Evolutionary conservation across 2,329 filamentous ascomycete genomes (phyloP).

Genomic region (Claviceps spartinae): DNA sequence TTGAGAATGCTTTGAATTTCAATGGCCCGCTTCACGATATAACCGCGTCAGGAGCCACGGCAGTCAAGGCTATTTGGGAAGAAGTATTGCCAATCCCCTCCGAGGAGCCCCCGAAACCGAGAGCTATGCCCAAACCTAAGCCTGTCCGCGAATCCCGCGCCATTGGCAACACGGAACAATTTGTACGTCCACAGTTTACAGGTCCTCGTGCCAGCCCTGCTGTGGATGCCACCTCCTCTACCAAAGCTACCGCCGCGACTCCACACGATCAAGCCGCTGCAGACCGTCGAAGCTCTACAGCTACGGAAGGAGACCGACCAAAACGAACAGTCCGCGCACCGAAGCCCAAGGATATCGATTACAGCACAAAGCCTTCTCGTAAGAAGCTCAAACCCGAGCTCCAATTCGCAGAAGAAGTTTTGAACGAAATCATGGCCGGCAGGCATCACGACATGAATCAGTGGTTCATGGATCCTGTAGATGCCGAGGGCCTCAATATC

Average conservation of each 20-base stretch:
- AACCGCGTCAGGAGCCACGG: conserved; percentile 39
- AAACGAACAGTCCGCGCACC: conserved; percentile 91
- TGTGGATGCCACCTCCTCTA: conserved; percentile 9
- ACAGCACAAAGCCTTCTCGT: conserved; percentile 59
- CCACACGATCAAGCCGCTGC: conserved; percentile 10
- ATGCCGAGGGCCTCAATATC: conserved; percentile 87
- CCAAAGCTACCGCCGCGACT: conserved; percentile 9
- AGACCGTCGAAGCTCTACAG: conserved; percentile 56
- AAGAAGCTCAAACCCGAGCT: conserved; percentile 85
- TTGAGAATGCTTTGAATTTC: conserved; percentile 66
- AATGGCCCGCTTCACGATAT: conserved; percentile 70
- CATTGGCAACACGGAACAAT: conserved; percentile 12
- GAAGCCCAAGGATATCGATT: conserved; percentile 82
- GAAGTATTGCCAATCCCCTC: conserved; percentile 31
- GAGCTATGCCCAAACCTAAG: conserved; percentile 31
- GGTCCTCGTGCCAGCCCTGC: conserved; percentile 18
- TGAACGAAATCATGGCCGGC: conserved; percentile 62
- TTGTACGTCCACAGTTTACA: conserved; percentile 16
- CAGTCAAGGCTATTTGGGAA: conserved; percentile 42
- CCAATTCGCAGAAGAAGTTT: conserved; percentile 73
- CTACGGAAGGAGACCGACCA: conserved; percentile 62
- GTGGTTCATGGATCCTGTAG: conserved; percentile 73
- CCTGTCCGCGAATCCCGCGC: conserved; percentile 22
- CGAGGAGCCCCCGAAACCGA: conserved; percentile 44
- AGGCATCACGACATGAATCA: conserved; percentile 56